Evolutionary conservation across 208 protist species (phyloP), one percentile per base, ranked within the genome.

Genomic region (Crithidia mellificae): DNA sequence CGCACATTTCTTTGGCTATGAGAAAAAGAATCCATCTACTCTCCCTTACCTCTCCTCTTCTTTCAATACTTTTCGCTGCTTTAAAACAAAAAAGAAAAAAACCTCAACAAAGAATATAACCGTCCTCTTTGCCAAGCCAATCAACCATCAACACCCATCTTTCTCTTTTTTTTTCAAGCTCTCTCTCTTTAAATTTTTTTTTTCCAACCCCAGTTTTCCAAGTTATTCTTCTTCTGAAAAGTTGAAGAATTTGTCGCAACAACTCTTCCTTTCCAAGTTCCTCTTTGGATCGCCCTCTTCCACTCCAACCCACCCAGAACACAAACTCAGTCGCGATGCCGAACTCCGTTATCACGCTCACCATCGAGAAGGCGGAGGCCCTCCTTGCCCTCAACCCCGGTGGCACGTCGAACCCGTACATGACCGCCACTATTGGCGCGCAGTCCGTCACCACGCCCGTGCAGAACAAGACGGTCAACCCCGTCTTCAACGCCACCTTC

Each of bases 361-460:
- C 73, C 2, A 67, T 92, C 11, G 74, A 83, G 72, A 74, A 74
- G 43, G 88, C 83, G 2, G 85, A 85, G 62, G 77, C 63, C 24
- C 81, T 94, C 32, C 55, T 94, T 27, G 81, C 63, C n/a, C 66
- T 91, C 43, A 88, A 90, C 74, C 66, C 84, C 0, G 85, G 77
- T 53, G 83, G 83, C 61, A 88, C 79, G 34, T 92, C 85, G 14
- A 94, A 94, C 75, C 84, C 89, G 19, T 90, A 78, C 76, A 70
- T 94, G 15, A 74, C 64, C 2, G 82, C 72, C 34, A 77, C 81
- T 4, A 82, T 95, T 46, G 82, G 84, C 39, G 54, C 68, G 0
- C 72, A 90, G 67, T 72, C 59, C 17, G 75, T 76, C 12, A 55
- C 47, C 9, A 91, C 86, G 17, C 46, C 77, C 2, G 77, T 83